Conservation (phyloP, 192 early-diverging fungal species). For the Coemansia pectinata region DNA sequence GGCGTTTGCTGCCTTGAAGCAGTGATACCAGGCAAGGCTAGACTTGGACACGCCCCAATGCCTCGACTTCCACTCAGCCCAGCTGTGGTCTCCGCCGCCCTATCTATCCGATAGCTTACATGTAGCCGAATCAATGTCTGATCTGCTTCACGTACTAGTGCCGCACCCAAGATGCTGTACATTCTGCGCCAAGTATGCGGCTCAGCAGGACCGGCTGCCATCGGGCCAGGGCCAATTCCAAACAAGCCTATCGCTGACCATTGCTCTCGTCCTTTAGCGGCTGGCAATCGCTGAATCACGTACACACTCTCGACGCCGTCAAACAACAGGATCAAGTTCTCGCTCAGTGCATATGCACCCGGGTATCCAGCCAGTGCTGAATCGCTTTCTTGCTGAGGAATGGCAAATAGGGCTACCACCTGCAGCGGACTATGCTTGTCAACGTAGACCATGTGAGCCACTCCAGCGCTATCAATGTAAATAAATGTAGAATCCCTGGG, state of each 20-base stretch:
- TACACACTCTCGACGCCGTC: slow-evolving; percentile 38
- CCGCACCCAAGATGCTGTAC: slow-evolving; percentile 31
- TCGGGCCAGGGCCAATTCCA: slow-evolving; percentile 29
- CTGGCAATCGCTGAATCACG: slow-evolving; percentile 14
- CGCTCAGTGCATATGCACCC: slow-evolving; percentile 17
- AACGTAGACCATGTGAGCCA: slow-evolving; percentile 22
- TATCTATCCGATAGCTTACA: slow-evolving; percentile 15
- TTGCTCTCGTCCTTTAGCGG: neutral
- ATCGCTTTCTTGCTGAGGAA: slow-evolving; percentile 16
- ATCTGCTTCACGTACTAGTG: neutral
- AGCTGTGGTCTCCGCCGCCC: neutral
- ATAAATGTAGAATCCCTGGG: slow-evolving; percentile 29
- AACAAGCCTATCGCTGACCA: slow-evolving; percentile 28
- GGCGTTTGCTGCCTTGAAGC: neutral
- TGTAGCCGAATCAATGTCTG: slow-evolving; percentile 20
- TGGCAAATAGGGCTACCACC: slow-evolving; percentile 23
- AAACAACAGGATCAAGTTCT: slow-evolving; percentile 24
- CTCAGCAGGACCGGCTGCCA: slow-evolving; percentile 28
- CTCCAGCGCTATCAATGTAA: slow-evolving; percentile 20
- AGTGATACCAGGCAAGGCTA: neutral
- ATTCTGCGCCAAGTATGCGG: slow-evolving; percentile 8
- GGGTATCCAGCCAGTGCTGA: slow-evolving; percentile 36
- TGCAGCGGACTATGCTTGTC: neutral
- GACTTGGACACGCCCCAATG: neutral
- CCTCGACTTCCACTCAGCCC: neutral